Percentiles rank a stretch among this genome's conserved stretches.
These are phyloP conservation scores for Talaromyces proteolyticus DNA, from an alignment of 495 filamentous ascomycete genomes.

Conservation along the genomic window DNA sequence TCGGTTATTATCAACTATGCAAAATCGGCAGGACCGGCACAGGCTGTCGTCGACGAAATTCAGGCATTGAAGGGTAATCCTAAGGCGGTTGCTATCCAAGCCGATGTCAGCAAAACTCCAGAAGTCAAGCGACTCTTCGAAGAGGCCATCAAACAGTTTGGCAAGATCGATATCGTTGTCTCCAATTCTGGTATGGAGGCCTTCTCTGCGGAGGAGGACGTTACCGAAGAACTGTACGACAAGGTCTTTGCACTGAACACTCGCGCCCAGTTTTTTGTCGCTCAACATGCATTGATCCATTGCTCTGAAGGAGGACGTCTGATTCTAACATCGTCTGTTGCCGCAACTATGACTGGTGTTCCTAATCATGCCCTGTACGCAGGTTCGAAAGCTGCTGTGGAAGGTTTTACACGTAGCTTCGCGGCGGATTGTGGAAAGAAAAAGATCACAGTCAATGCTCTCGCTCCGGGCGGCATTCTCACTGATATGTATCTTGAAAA, in stretches of 20 bases:
- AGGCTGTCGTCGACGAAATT: constrained; percentile 58
- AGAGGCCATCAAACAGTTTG: constrained; percentile 59
- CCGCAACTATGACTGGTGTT: constrained; percentile 48
- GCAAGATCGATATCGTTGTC: constrained; percentile 60
- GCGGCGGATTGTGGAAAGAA: constrained; percentile 65
- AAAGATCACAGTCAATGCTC: constrained; percentile 69
- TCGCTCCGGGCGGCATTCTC: constrained; percentile 73
- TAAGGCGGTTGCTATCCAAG: constrained; percentile 60
- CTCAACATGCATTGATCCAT: constrained; percentile 66
- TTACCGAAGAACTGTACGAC: constrained; percentile 71
- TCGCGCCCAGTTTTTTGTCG: constrained; percentile 78
- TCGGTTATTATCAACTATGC: constrained; percentile 76
- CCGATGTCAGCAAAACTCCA: constrained; percentile 61
- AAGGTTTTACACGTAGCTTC: constrained; percentile 68
- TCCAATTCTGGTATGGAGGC: constrained; percentile 52
- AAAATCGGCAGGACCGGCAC: constrained; percentile 53
- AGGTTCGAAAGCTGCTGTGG: constrained; percentile 69
- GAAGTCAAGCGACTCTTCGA: constrained; percentile 59
- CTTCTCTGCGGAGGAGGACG: constrained; percentile 49
- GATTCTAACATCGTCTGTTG: constrained; percentile 49
- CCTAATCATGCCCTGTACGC: constrained; percentile 71
- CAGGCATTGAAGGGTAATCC: constrained; percentile 44
- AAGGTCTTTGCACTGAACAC: constrained; percentile 71
- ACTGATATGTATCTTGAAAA: constrained; percentile 69
- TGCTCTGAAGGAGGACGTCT: constrained; percentile 55